A percentile compares a stretch with the other conserved stretches of the same genome.
phyloP scores from a whole-genome alignment of 164 flowering plant species.

The Litsea cubeba region DNA sequence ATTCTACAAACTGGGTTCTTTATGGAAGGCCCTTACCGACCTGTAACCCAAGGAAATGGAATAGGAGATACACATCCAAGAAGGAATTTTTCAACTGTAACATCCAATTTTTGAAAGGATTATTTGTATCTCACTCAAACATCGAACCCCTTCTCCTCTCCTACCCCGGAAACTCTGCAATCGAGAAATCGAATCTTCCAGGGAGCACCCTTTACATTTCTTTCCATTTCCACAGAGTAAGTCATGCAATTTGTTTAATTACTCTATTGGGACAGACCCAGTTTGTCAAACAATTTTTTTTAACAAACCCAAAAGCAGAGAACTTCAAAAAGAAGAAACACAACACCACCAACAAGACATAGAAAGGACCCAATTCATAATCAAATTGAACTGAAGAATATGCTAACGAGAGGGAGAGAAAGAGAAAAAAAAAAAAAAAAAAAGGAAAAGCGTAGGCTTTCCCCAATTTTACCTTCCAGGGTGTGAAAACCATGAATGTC shows the following conservation, averaged over 20 bases:
- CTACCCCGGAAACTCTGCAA: no score
- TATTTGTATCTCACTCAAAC: not conserved
- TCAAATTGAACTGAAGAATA: not conserved
- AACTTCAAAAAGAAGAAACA: not conserved
- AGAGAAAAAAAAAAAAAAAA: constrained; percentile 1
- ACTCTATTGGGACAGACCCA: not conserved
- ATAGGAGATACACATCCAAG: not conserved
- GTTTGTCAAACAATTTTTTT: no score
- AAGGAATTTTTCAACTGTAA: not conserved
- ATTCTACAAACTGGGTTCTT: not conserved
- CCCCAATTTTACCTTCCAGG: constrained; percentile 37
- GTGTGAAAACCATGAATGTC: constrained; percentile 89
- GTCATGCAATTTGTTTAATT: no score
- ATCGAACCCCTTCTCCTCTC: no score
- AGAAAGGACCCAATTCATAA: not conserved
- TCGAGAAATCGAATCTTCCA: no score
- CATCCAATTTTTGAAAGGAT: not conserved
- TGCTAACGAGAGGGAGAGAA: not conserved
- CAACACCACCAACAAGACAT: not conserved
- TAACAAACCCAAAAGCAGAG: not conserved
- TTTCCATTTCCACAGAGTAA: no score
- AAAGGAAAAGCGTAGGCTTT: not conserved
- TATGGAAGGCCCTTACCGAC: not conserved
- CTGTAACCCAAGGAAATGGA: not conserved
- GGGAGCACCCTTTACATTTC: no score